Evolutionary conservation across 2,329 filamentous ascomycete species (phyloP).

Genomic region (Plectosphaerella plurivora): DNA sequence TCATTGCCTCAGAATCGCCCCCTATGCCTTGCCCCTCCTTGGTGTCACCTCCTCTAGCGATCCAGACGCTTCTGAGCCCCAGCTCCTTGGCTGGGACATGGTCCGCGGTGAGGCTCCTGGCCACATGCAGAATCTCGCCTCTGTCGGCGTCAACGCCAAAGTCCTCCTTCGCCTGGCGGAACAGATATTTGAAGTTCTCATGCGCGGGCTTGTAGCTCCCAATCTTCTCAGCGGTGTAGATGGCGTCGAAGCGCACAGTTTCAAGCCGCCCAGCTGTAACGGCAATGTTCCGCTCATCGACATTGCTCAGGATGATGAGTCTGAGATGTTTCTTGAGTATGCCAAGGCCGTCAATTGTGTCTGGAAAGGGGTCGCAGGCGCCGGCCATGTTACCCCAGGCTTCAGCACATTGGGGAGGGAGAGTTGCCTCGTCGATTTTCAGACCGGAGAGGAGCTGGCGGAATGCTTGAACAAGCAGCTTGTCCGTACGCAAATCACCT

Average conservation of each 20-base stretch:
- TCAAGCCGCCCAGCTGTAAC: constrained; percentile 32
- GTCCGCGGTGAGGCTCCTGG: constrained; percentile 63
- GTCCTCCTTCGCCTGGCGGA: constrained; percentile 44
- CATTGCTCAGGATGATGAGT: constrained; percentile 57
- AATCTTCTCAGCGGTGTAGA: constrained; percentile 68
- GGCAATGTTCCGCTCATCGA: constrained; percentile 38
- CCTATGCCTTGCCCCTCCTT: constrained; percentile 23
- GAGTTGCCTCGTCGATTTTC: constrained; percentile 18
- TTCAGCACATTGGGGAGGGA: constrained; percentile 26
- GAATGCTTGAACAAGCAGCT: constrained; percentile 46
- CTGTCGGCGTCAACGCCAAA: constrained; percentile 47
- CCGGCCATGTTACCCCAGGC: constrained; percentile 47
- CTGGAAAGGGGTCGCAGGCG: constrained; percentile 51
- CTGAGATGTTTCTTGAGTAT: constrained; percentile 47
- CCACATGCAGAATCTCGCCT: constrained; percentile 60
- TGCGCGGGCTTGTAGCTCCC: constrained; percentile 66
- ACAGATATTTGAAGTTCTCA: constrained; percentile 62
- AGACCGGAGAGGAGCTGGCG: constrained; percentile 37
- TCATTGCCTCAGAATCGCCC: constrained; percentile 28
- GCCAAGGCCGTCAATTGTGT: constrained; percentile 50
- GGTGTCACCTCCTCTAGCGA: constrained; percentile 53
- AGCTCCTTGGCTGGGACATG: constrained; percentile 59
- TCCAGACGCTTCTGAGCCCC: constrained; percentile 61
- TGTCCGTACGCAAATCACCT: constrained; percentile 52
- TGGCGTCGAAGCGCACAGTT: constrained; percentile 51